Conservation (phyloP, 2,329 filamentous ascomycete genomes). For the Penicillium sp. region DNA sequence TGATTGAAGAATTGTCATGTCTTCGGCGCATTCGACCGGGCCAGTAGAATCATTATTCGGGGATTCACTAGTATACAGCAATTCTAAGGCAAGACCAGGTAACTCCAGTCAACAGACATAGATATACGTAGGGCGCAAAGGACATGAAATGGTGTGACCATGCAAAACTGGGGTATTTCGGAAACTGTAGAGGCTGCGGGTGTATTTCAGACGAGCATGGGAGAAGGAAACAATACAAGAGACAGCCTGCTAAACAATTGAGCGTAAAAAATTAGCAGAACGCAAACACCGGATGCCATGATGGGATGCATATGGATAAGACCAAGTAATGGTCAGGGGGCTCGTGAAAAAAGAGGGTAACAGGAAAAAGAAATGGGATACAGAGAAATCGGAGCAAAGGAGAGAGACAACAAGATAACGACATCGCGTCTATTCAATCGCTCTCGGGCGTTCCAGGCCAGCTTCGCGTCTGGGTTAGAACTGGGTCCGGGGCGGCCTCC, state of each 20-base stretch:
- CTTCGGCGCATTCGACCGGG: not conserved
- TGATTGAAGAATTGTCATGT: not conserved
- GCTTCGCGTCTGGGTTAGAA: constrained; percentile 25
- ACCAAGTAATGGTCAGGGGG: constrained; percentile 13
- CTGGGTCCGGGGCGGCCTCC: constrained; percentile 25
- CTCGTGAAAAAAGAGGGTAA: constrained; percentile 25
- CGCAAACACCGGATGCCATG: constrained; percentile 24
- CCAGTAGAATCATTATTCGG: not conserved
- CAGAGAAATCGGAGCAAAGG: constrained; percentile 4
- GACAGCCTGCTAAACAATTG: constrained; percentile 6
- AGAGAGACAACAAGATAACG: constrained; percentile 2
- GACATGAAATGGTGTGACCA: constrained; percentile 7
- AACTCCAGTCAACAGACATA: constrained; percentile 10
- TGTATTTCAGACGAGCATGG: constrained; percentile 1
- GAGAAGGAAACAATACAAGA: constrained; percentile 1
- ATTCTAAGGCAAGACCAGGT: constrained; percentile 24
- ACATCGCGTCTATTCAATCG: constrained; percentile 25
- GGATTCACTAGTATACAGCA: constrained; percentile 30
- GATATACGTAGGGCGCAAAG: constrained; percentile 18
- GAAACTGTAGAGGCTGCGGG: not conserved
- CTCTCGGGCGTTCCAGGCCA: constrained; percentile 29
- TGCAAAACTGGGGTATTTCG: constrained; percentile 21
- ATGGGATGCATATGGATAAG: constrained; percentile 21
- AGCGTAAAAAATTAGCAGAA: constrained; percentile 11
- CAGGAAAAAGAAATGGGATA: not conserved